Conservation (phyloP, 2,329 filamentous ascomycete genomes). For the Septoria linicola region DNA sequence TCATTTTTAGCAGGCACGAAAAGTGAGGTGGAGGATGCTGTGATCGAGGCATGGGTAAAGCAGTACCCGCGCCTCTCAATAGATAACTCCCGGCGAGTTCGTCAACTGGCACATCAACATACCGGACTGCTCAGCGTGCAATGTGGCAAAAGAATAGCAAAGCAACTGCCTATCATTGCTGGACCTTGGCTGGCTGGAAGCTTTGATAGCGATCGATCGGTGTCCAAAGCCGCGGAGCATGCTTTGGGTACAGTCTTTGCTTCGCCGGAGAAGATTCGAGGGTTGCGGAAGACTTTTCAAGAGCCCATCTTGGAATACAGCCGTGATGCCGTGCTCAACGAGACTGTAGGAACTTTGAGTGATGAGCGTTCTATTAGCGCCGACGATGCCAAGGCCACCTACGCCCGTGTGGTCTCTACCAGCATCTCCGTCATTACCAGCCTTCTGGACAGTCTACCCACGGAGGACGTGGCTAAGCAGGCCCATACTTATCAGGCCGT, state of each 20-base stretch:
- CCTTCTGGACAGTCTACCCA: slow-evolving; percentile 48
- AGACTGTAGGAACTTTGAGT: slow-evolving; percentile 78
- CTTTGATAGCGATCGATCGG: slow-evolving; percentile 79
- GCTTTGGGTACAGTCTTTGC: slow-evolving; percentile 73
- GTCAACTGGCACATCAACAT: slow-evolving; percentile 77
- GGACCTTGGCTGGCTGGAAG: slow-evolving; percentile 89
- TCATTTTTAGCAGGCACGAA: slow-evolving; percentile 59
- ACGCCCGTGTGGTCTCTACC: slow-evolving; percentile 71
- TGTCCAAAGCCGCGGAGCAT: slow-evolving; percentile 72
- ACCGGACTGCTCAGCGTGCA: slow-evolving; percentile 62
- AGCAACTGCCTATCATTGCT: slow-evolving; percentile 71
- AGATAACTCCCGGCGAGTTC: slow-evolving; percentile 81
- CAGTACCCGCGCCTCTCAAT: slow-evolving; percentile 87
- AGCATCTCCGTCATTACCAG: slow-evolving; percentile 56
- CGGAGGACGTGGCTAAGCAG: slow-evolving; percentile 60
- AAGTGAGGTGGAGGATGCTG: slow-evolving; percentile 68
- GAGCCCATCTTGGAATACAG: slow-evolving; percentile 78
- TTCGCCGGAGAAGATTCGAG: slow-evolving; percentile 72
- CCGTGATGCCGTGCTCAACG: slow-evolving; percentile 70
- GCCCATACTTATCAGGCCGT: slow-evolving; percentile 63
- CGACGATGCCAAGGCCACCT: slow-evolving; percentile 85
- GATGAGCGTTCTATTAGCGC: slow-evolving; percentile 80
- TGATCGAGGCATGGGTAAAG: slow-evolving; percentile 90
- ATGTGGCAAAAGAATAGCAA: slow-evolving; percentile 78
- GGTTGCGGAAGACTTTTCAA: slow-evolving; percentile 81